Conservation (phyloP, 805 yeast genomes). For the Saccharomycopsis sp. region DNA sequence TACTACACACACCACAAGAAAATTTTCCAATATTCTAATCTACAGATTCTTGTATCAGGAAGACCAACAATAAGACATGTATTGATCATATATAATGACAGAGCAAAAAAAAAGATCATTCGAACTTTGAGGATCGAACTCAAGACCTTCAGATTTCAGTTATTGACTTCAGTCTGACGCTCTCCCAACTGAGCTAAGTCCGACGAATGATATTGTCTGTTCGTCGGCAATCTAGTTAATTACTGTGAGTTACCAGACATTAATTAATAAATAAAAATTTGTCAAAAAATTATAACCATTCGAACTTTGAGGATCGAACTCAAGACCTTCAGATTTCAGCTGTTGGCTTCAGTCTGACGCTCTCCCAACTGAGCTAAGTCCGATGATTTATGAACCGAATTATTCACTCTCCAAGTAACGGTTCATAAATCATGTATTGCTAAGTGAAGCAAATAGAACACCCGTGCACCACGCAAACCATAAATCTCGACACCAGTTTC, state of each 20-base stretch:
- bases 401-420: slow-evolving; percentile 43
- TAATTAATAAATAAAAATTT: too few relatives aligned
- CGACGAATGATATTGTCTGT: background rate
- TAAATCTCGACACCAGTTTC: too few relatives aligned
- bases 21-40: background rate
- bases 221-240: background rate
- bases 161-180: background rate
- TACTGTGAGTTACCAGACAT: background rate
- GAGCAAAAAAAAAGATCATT: background rate
- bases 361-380: slow-evolving; percentile 23
- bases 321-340: background rate
- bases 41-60: background rate
- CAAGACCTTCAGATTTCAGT: slow-evolving; percentile 2
- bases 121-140: slow-evolving; percentile 3
- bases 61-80: background rate
- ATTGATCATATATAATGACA: too few relatives aligned
- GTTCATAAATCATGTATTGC: background rate
- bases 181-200: slow-evolving; percentile 4
- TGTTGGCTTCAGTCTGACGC: slow-evolving; percentile 22
- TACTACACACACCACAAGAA: background rate
- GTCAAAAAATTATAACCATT: background rate
- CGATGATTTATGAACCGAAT: background rate
- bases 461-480: background rate
- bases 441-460: background rate
- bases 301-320: background rate